These are phyloP conservation scores for Aureococcus anophagefferens DNA, from an alignment of 108 stramenopile species.

Conservation along the genomic window DNA sequence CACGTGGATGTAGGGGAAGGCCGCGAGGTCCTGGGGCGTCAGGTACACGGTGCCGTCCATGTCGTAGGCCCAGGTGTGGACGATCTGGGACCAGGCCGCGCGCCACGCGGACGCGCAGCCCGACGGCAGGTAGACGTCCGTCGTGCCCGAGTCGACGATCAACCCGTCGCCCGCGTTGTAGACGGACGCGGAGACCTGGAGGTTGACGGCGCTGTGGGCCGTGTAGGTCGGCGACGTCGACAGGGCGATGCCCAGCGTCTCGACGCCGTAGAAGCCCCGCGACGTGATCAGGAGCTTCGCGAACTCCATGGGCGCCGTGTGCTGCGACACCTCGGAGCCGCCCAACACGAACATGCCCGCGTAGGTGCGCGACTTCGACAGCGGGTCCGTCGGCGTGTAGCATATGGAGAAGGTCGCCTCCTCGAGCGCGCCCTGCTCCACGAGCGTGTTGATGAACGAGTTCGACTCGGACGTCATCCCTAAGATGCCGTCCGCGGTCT, in stretches of 20 bases:
- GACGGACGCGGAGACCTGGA: background rate
- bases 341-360: background rate
- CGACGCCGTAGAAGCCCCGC: background rate
- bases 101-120: conserved; percentile 11
- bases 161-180: conserved; percentile 24
- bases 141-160: conserved; percentile 48
- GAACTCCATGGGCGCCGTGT: background rate
- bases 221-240: too few species aligned
- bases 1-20: conserved; percentile 8
- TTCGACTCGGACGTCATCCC: background rate
- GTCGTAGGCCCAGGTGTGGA: background rate
- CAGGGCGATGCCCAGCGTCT: background rate
- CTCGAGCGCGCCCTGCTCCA: background rate
- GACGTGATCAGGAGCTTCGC: background rate
- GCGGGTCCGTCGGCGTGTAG: background rate
- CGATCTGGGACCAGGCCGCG: conserved; percentile 24
- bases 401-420: conserved; percentile 1
- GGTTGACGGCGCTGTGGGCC: too few species aligned
- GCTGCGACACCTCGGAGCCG: background rate
- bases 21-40: background rate
- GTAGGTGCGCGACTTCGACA: too few species aligned
- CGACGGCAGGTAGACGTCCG: conserved; percentile 41
- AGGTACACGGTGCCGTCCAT: background rate
- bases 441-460: background rate
- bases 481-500: conserved; percentile 12